Conservation (phyloP, 495 filamentous ascomycete genomes). For the Aspergillus campestris region DNA sequence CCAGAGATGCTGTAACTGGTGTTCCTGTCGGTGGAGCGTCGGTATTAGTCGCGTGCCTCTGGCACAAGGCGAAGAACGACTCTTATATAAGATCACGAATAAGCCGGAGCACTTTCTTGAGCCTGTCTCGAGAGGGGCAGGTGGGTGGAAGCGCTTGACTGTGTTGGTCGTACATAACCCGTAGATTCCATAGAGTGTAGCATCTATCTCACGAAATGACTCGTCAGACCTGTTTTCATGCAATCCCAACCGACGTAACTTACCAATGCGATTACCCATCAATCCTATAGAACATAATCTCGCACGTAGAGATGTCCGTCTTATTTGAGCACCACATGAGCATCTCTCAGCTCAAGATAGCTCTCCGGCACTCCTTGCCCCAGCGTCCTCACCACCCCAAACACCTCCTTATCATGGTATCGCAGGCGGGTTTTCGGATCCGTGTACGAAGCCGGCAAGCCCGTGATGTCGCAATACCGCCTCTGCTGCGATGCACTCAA, state of each 20-base stretch:
- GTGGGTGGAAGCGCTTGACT: constrained; percentile 90
- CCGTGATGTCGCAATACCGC: constrained; percentile 93
- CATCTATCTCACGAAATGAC: neutral
- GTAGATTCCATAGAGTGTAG: constrained; percentile 4
- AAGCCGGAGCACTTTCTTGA: constrained; percentile 91
- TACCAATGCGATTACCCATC: neutral
- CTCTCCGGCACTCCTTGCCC: constrained; percentile 73
- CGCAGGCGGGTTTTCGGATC: constrained; percentile 89
- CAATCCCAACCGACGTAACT: neutral
- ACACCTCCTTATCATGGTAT: constrained; percentile 87
- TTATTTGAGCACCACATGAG: constrained; percentile 88
- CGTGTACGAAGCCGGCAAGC: constrained; percentile 75
- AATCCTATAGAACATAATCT: neutral
- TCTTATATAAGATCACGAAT: constrained; percentile 61
- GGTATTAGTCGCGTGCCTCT: constrained; percentile 43
- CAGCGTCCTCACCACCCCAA: constrained; percentile 65
- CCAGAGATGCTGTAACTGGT: constrained; percentile 47
- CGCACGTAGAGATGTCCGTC: neutral
- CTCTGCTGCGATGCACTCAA: constrained; percentile 63
- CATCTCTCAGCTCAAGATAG: constrained; percentile 81
- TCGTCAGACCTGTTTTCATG: neutral
- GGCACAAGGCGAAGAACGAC: constrained; percentile 47
- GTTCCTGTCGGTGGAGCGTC: constrained; percentile 35
- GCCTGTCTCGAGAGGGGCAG: constrained; percentile 64
- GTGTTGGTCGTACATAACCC: constrained; percentile 55